Evolutionary conservation across 2,329 filamentous ascomycete species (phyloP).

Genomic region (Colletotrichum salicis): DNA sequence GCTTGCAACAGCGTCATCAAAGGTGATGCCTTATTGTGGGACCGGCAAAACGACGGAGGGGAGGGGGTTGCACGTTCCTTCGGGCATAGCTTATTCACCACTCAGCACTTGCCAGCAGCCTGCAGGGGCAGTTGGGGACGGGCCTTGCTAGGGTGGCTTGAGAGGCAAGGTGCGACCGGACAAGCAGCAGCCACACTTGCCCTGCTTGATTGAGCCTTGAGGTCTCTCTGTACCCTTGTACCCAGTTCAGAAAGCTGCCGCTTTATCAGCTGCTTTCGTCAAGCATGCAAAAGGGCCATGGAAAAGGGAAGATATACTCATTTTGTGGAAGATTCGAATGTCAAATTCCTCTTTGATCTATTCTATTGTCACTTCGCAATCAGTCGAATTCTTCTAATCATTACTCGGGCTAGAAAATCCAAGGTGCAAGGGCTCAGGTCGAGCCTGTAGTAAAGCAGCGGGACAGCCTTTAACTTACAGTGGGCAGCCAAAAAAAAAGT

Average conservation of each 20-base stretch:
- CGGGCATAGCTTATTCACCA: slow-evolving; percentile 32
- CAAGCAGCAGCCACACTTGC: slow-evolving; percentile 30
- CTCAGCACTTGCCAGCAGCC: not conserved
- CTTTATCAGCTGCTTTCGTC: slow-evolving; percentile 7
- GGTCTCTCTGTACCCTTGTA: slow-evolving; percentile 13
- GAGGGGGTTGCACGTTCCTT: slow-evolving; percentile 11
- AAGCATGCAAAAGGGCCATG: not conserved
- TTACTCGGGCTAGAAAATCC: not conserved
- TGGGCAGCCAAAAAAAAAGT: slow-evolving; percentile 29
- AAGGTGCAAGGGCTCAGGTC: not conserved
- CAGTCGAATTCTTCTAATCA: not conserved
- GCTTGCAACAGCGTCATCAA: slow-evolving; percentile 32
- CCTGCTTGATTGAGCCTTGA: not conserved
- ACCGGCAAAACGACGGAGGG: slow-evolving; percentile 35
- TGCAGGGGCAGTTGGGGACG: slow-evolving; percentile 3
- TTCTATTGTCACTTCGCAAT: not conserved
- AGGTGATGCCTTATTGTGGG: slow-evolving; percentile 36
- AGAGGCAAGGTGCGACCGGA: not conserved
- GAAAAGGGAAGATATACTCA: not conserved
- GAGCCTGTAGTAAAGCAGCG: slow-evolving; percentile 22
- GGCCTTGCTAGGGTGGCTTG: slow-evolving; percentile 12
- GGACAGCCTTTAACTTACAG: slow-evolving; percentile 21
- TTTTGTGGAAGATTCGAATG: not conserved
- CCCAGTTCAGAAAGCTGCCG: slow-evolving; percentile 2
- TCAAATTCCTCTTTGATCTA: not conserved